Base-by-base conservation (phyloP, 257 asterid genomes). In the Schizonepeta tenuifolia region DNA sequence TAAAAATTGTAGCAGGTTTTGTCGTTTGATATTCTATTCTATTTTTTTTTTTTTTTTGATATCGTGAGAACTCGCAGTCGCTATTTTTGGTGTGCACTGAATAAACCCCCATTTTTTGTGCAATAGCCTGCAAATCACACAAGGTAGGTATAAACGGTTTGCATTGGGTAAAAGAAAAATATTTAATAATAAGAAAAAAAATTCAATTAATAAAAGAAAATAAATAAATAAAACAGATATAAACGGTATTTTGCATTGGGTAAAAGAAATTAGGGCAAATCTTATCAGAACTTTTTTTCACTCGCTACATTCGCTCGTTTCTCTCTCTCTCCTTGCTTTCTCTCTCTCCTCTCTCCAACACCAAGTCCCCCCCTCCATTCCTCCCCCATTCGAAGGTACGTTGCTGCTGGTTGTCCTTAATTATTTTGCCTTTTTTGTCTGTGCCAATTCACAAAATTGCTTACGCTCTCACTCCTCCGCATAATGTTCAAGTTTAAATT, bases 201-300 rank as follows among this genome's bases (percentile, higher is more conserved):
- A n/a, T n/a, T n/a, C n/a, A n/a, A 44, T 24, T 24, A 17, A 7
- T 1, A 18, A 51, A 24, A 5, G 62, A 24, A 33, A 43, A 22
- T 10, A n/a, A 69, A 15, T 1, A 14, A 54, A 15, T 3, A 24
- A 43, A 62, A 14, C 0, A 40, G 7, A 44, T 3, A 31, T 35
- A 55, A 14, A 49, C 6, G 49, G 26, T 10, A 7, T 50, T 60
- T 18, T 59, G 68, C 43, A 51, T 47, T 49, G 50, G 73, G 69
- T 40, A 60, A 66, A 54, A 55, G 53, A 55, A 66, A 35, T 73
- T 79, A 79, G 83, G 80, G 83, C 83, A 74, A 20, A 65, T 65
- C 80, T 69, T 49, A 75, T 73, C 77, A 70, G 21, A 65, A 65
- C 69, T 24, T 44, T 40, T 55, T 69, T 55, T 54, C 65, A 22